phyloP scores from a whole-genome alignment of 768 basidiomycete genomes.

The Cystofilobasidium bisporidii region DNA sequence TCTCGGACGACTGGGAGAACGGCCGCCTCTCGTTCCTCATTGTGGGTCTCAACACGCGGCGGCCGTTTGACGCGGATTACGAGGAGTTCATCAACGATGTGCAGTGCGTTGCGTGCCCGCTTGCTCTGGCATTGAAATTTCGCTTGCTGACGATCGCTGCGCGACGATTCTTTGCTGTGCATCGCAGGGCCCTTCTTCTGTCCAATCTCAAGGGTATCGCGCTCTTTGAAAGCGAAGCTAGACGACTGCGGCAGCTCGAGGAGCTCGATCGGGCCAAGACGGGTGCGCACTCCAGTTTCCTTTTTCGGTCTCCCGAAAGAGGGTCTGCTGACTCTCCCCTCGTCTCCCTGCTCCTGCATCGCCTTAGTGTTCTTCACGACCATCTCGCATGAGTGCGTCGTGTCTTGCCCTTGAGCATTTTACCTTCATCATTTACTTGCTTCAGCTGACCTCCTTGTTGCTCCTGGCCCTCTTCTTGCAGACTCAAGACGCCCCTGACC shows the following conservation, averaged over 20 bases:
- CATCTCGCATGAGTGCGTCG: constrained; percentile 11
- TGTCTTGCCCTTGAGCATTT: too few relatives aligned
- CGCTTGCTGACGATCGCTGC: too few relatives aligned
- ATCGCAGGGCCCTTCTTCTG: neutral
- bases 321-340: too few relatives aligned
- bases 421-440: neutral
- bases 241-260: constrained; percentile 25
- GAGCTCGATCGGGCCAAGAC: constrained; percentile 36
- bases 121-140: too few relatives aligned
- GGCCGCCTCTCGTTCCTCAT: constrained; percentile 31
- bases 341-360: too few relatives aligned
- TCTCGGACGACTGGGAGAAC: constrained; percentile 9
- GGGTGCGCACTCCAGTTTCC: constrained; percentile 32
- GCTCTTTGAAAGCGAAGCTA: neutral
- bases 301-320: too few relatives aligned
- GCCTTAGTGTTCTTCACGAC: neutral
- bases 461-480: neutral
- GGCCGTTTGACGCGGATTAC: constrained; percentile 35
- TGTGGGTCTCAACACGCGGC: constrained; percentile 34
- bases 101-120: neutral
- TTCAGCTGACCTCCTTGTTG: too few relatives aligned
- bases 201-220: constrained; percentile 3
- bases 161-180: neutral
- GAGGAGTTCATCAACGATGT: neutral
- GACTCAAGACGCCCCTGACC: constrained; percentile 36